These are phyloP conservation scores for Aspergillus sp. DNA, from an alignment of 2,329 filamentous ascomycete genomes.

Conservation along the genomic window DNA sequence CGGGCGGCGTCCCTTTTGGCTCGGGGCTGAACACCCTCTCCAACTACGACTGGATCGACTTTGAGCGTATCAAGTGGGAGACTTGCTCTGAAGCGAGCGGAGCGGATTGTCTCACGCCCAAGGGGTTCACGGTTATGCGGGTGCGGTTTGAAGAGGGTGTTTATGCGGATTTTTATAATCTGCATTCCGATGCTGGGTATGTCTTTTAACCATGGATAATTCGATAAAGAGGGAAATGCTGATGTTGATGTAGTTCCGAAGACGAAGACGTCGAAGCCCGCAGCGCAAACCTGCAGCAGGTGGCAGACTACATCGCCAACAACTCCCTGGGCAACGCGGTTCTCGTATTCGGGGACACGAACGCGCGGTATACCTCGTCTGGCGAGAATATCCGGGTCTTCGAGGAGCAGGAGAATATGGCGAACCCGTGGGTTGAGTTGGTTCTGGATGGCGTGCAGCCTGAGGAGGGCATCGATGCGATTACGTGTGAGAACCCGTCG, in stretches of 20 bases:
- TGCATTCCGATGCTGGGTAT: slow-evolving; percentile 65
- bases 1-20: slow-evolving; percentile 64
- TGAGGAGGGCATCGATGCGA: slow-evolving; percentile 33
- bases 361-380: slow-evolving; percentile 62
- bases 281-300: slow-evolving; percentile 60
- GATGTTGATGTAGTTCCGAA: slow-evolving; percentile 37
- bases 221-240: too few relatives aligned
- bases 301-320: slow-evolving; percentile 57
- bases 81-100: slow-evolving; percentile 52
- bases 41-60: slow-evolving; percentile 58
- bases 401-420: slow-evolving; percentile 52
- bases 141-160: slow-evolving; percentile 53
- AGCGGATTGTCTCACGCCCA: slow-evolving; percentile 65
- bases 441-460: slow-evolving; percentile 51
- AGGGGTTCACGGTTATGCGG: slow-evolving; percentile 69
- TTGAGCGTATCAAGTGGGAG: slow-evolving; percentile 60
- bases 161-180: slow-evolving; percentile 65
- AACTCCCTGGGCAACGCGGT: slow-evolving; percentile 62
- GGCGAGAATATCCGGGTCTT: slow-evolving; percentile 56
- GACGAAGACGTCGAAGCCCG: slow-evolving; percentile 56
- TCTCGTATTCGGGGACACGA: slow-evolving; percentile 65
- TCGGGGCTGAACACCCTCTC: slow-evolving; percentile 65
- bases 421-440: slow-evolving; percentile 62
- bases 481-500: slow-evolving; percentile 60
- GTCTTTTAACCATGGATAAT: background rate